Evolutionary conservation across 257 asterid genomes (phyloP).

Genomic region (Solanum tarijense): DNA sequence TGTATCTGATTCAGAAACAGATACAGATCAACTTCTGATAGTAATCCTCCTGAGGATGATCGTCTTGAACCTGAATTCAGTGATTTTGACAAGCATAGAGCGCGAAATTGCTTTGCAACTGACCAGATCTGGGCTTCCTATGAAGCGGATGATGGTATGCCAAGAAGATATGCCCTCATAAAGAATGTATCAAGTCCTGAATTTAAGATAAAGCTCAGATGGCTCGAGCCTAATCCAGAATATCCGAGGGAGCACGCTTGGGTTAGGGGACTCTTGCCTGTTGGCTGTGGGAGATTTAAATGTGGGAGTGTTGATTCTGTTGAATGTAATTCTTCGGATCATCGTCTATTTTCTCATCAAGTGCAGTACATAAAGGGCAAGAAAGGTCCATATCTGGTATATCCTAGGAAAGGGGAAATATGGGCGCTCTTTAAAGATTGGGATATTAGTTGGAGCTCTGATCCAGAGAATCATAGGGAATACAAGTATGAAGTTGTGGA

Average conservation of each 20-base stretch:
- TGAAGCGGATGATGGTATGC: constrained; percentile 54
- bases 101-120: constrained; percentile 22
- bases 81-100: constrained; percentile 28
- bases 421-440: no score
- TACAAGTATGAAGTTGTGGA: no score
- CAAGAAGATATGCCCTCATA: constrained; percentile 65
- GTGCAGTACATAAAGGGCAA: constrained; percentile 26
- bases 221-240: constrained; percentile 59
- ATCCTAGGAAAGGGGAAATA: background rate
- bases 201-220: constrained; percentile 33
- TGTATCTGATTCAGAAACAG: background rate
- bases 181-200: constrained; percentile 24
- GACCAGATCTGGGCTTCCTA: constrained; percentile 76
- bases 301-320: constrained; percentile 12
- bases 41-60: background rate
- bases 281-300: constrained; percentile 56
- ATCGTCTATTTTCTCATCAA: constrained; percentile 36
- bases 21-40: constrained; percentile 7
- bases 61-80: constrained; percentile 14
- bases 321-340: background rate
- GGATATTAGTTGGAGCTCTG: no score
- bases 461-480: no score
- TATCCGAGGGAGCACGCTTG: constrained; percentile 19
- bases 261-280: constrained; percentile 31
- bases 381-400: constrained; percentile 25